Evolutionary conservation across 1,284 basidiomycete species (phyloP), one percentile per base, ranked within the genome.

Genomic region (Vanrija pseudolonga): DNA sequence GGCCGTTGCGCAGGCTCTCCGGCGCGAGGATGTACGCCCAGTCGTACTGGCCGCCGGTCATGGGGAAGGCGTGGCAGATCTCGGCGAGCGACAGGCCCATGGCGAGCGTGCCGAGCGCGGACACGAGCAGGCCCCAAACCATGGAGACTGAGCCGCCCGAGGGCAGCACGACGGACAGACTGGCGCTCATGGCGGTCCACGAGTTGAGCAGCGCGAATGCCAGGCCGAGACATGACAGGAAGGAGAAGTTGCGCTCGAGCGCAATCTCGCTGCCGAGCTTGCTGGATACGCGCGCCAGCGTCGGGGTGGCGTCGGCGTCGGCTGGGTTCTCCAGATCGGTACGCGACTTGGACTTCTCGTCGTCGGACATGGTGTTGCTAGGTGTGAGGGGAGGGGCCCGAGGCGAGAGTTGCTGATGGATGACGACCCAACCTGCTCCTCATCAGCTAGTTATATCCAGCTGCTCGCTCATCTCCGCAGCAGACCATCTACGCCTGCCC

Each of bases 81-180:
- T 51, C 45, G 5, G 47, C 47, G 14, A 75, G 59, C 14, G 62
- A 63, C 1, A 62, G 43, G 4, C 61, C 66, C 50, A 67, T 66
- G 9, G 60, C 20, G 44, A 70, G 53, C 1, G 65, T 64, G 15
- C 70, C 73, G 17, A 63, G 7, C 1, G 61, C 62, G 3, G 65
- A 62, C 11, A 66, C 60, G n/a, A 73, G 36, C 32, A 76, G 61
- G 12, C 74, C 74, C 71, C 71, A 76, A n/a, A 74, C 60, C 45
- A 73, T 66, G 0, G 70, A 66, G 3, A 66, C 63, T 9, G 67
- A 62, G 1, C 73, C 74, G 6, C 73, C 74, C 0, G 69, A 69
- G 8, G 67, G 47, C n/a, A 76, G 64, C 8, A 65, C 56, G 39
- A 67, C 39, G 39, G 32, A 44, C 23, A 67, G 57, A 1, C 50